A percentile compares a stretch with the other conserved stretches of the same genome.
phyloP scores from a whole-genome alignment of 192 early-diverging fungal species.

The Coemansia sp. region DNA sequence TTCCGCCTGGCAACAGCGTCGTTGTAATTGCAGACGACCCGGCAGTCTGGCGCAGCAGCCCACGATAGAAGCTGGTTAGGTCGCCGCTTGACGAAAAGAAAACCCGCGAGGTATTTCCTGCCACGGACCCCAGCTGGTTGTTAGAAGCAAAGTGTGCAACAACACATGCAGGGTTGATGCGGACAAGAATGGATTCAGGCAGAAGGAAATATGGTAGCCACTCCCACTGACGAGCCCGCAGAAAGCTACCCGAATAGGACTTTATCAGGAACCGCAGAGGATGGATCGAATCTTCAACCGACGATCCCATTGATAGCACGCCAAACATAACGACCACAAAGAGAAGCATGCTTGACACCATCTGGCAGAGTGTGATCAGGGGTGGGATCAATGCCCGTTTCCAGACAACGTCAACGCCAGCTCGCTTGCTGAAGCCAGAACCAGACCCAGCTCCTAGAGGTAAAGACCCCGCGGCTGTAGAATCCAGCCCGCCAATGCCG shows the following conservation, averaged over 20 bases:
- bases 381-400: conserved; percentile 10
- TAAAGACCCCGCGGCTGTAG: neutral
- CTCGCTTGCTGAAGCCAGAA: neutral
- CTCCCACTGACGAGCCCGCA: conserved; percentile 47
- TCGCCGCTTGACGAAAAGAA: conserved; percentile 52
- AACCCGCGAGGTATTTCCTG: conserved; percentile 35
- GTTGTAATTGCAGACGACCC: conserved; percentile 11
- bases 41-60: conserved; percentile 28
- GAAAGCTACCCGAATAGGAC: conserved; percentile 20
- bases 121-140: conserved; percentile 9
- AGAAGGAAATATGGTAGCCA: conserved; percentile 35
- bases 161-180: conserved; percentile 16
- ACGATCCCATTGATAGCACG: conserved; percentile 37
- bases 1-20: conserved; percentile 21
- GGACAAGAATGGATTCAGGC: conserved; percentile 15
- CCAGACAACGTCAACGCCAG: neutral
- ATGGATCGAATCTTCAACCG: conserved; percentile 39
- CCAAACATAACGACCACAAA: conserved; percentile 54
- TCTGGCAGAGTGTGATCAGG: conserved; percentile 37
- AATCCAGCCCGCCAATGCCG: neutral
- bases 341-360: conserved; percentile 30
- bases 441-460: neutral
- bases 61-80: conserved; percentile 48
- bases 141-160: conserved; percentile 2
- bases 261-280: conserved; percentile 33